Evolutionary conservation across 2,329 filamentous ascomycete genomes (phyloP).

Genomic region (Reticulascus tulasneorum): DNA sequence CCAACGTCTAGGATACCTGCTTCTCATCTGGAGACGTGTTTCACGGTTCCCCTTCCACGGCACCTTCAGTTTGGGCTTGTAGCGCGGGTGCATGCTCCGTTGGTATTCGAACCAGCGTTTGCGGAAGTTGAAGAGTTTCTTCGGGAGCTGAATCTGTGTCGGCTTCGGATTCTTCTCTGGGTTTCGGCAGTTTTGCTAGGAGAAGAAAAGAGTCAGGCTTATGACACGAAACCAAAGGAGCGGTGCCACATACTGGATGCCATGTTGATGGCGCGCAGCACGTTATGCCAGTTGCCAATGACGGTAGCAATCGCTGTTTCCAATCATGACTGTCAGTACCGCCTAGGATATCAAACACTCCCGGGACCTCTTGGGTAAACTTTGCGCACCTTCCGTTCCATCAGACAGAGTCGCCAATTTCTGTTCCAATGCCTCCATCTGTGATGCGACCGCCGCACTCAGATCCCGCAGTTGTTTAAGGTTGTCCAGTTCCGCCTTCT

Average conservation of each 20-base stretch:
- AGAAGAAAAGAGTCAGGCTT: too few relatives aligned
- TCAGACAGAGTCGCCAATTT: constrained; percentile 75
- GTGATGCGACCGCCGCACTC: constrained; percentile 71
- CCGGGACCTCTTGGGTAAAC: background rate
- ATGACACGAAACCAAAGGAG: too few relatives aligned
- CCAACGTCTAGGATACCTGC: too few relatives aligned
- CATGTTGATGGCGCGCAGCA: constrained; percentile 81
- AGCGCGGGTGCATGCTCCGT: constrained; percentile 69
- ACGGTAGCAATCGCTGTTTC: constrained; percentile 73
- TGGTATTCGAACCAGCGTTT: constrained; percentile 80
- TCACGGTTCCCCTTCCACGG: constrained; percentile 35
- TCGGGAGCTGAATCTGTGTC: too few relatives aligned
- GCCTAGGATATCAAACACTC: background rate
- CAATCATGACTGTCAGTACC: too few relatives aligned
- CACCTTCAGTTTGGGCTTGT: constrained; percentile 56
- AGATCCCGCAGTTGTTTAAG: constrained; percentile 74
- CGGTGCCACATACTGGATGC: constrained; percentile 62
- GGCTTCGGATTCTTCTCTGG: constrained; percentile 67
- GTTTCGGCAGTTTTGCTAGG: too few relatives aligned
- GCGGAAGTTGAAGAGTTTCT: constrained; percentile 62
- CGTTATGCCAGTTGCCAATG: constrained; percentile 83
- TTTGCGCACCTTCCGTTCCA: constrained; percentile 67
- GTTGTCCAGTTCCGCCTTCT: constrained; percentile 77
- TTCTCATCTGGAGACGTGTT: too few relatives aligned
- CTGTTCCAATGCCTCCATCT: constrained; percentile 78